Conservation (phyloP, 176 grass and related monocot species). For the Cenchrus fungigraminus region DNA sequence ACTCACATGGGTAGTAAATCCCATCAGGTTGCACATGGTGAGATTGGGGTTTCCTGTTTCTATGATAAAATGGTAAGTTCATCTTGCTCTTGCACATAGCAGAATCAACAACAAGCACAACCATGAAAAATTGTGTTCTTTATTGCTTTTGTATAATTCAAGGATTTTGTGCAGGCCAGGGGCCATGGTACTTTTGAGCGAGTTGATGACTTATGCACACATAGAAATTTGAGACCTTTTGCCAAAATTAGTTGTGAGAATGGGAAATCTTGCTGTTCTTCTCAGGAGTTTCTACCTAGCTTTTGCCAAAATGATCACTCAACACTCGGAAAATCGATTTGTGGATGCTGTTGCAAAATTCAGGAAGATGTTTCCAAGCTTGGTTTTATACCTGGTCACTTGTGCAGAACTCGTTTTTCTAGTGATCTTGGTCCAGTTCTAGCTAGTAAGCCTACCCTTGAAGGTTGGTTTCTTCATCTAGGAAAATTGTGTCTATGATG, state of each 20-base stretch:
- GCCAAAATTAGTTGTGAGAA: constrained; percentile 50
- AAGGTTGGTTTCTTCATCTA: constrained; percentile 51
- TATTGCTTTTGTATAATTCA: constrained; percentile 35
- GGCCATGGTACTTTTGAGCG: constrained; percentile 50
- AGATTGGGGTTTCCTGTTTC: constrained; percentile 33
- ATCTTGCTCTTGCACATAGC: constrained; percentile 14
- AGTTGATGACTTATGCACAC: constrained; percentile 53
- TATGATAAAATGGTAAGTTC: constrained; percentile 48
- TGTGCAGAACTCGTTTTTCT: constrained; percentile 55
- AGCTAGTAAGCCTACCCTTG: constrained; percentile 36
- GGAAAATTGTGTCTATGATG: constrained; percentile 9
- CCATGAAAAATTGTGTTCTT: background rate
- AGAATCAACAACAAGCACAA: constrained; percentile 17
- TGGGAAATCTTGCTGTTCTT: constrained; percentile 62
- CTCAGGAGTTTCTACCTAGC: constrained; percentile 47
- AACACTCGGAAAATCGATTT: constrained; percentile 45
- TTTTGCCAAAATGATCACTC: constrained; percentile 57
- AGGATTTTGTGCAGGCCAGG: constrained; percentile 57
- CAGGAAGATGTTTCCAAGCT: constrained; percentile 59
- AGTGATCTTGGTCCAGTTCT: constrained; percentile 39
- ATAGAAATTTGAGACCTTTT: constrained; percentile 53
- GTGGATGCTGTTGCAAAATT: constrained; percentile 56
- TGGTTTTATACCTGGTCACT: constrained; percentile 53
- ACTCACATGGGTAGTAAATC: constrained; percentile 32
- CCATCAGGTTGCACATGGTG: constrained; percentile 42